Percentiles rank a stretch among this genome's conserved stretches.
phyloP scores from a whole-genome alignment of 805 yeast species.

The Kazachstania taianensis region DNA sequence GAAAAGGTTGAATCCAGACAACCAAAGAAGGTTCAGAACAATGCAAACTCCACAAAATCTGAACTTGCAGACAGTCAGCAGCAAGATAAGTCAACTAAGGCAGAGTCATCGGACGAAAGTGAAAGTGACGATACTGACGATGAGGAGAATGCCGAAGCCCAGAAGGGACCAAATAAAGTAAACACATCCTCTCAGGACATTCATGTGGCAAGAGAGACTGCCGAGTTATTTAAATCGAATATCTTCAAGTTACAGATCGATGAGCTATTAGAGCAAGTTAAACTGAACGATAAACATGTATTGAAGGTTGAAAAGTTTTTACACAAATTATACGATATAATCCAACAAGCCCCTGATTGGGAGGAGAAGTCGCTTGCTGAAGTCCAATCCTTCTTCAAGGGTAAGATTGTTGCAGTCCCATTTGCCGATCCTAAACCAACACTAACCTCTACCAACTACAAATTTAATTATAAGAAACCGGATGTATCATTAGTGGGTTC shows the following conservation, averaged over 20 bases:
- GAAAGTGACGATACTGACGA: constrained; percentile 13
- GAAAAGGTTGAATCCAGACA: neutral
- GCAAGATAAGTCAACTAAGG: constrained; percentile 21
- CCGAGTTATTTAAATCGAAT: constrained; percentile 88
- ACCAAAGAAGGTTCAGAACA: neutral
- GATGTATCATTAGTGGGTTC: constrained; percentile 76
- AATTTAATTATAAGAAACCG: constrained; percentile 61
- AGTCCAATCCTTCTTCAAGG: constrained; percentile 44
- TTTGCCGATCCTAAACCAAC: constrained; percentile 86
- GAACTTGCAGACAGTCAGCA: neutral
- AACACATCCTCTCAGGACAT: constrained; percentile 57
- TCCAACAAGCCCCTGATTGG: constrained; percentile 53
- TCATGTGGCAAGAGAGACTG: constrained; percentile 86
- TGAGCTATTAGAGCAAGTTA: constrained; percentile 74
- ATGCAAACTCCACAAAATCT: neutral
- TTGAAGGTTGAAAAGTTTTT: constrained; percentile 61
- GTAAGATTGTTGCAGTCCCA: constrained; percentile 56
- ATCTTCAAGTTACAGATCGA: constrained; percentile 93
- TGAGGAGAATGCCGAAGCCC: constrained; percentile 9
- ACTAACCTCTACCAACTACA: constrained; percentile 48
- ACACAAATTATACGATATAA: constrained; percentile 59
- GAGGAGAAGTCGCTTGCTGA: constrained; percentile 44
- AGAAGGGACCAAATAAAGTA: constrained; percentile 7
- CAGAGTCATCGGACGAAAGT: constrained; percentile 20
- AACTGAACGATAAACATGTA: constrained; percentile 59